A percentile compares a stretch with the other conserved stretches of the same genome.
These are phyloP conservation scores for Pythium utonaiense DNA, from an alignment of 352 stramenopile genomes.

Conservation along the genomic window DNA sequence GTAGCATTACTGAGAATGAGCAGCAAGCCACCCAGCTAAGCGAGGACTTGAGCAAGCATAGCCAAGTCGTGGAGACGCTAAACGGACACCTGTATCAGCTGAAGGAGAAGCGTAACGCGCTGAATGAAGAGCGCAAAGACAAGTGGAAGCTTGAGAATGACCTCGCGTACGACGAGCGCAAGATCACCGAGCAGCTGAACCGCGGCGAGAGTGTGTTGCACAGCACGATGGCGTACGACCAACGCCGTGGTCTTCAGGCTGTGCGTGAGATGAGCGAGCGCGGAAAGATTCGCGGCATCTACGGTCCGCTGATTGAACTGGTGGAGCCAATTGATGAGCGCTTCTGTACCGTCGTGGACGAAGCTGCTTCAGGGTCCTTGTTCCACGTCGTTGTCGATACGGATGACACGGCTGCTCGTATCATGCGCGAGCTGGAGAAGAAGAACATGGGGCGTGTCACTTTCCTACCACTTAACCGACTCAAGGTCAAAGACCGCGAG, in stretches of 20 bases:
- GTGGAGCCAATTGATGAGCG: conserved; percentile 84
- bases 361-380: conserved; percentile 93
- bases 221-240: conserved; percentile 85
- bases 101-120: conserved; percentile 76
- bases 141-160: conserved; percentile 83
- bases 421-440: conserved; percentile 94
- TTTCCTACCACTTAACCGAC: conserved; percentile 94
- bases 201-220: conserved; percentile 76
- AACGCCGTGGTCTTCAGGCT: conserved; percentile 79
- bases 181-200: conserved; percentile 63
- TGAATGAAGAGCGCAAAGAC: conserved; percentile 78
- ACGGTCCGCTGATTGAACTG: conserved; percentile 96
- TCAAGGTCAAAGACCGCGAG: conserved; percentile 83
- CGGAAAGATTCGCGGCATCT: conserved; percentile 77
- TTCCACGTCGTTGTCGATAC: conserved; percentile 99
- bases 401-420: conserved; percentile 92
- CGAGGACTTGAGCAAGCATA: conserved; percentile 52
- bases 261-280: conserved; percentile 85
- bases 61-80: conserved; percentile 45
- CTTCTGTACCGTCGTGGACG: conserved; percentile 95
- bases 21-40: conserved; percentile 40
- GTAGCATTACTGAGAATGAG: conserved; percentile 42
- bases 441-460: conserved; percentile 95
- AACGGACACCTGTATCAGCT: conserved; percentile 51
- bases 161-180: conserved; percentile 69